Conservation (phyloP, 2,329 filamentous ascomycete genomes). For the Pezicula radicicola region DNA sequence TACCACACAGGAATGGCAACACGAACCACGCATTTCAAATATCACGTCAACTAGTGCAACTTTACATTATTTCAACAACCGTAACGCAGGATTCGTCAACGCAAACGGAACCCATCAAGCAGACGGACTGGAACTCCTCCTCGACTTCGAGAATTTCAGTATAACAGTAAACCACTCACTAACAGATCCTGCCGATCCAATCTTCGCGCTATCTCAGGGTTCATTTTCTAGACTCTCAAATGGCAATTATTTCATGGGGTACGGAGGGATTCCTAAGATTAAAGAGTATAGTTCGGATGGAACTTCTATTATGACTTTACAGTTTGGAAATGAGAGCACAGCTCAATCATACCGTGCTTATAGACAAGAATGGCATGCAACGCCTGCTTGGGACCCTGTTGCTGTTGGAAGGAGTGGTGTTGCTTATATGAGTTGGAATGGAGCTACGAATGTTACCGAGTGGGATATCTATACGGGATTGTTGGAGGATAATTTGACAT, state of each 20-base stretch:
- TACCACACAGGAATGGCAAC: too few species aligned
- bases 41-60: too few species aligned
- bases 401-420: background rate
- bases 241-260: constrained; percentile 7
- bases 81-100: too few species aligned
- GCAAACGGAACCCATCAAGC: too few species aligned
- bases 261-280: constrained; percentile 6
- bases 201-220: constrained; percentile 7
- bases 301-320: background rate
- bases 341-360: constrained; percentile 7
- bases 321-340: constrained; percentile 4
- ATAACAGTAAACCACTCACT: background rate
- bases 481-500: background rate
- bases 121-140: background rate
- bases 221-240: constrained; percentile 1
- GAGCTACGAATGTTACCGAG: background rate
- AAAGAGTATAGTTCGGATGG: constrained; percentile 8
- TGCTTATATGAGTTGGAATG: background rate
- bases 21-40: too few species aligned
- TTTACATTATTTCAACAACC: too few species aligned
- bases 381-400: background rate
- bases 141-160: background rate
- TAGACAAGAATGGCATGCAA: constrained; percentile 4
- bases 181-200: background rate
- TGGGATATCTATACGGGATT: background rate